Base-by-base conservation (phyloP, 345 rosid species). In the Arabis hirsuta region DNA sequence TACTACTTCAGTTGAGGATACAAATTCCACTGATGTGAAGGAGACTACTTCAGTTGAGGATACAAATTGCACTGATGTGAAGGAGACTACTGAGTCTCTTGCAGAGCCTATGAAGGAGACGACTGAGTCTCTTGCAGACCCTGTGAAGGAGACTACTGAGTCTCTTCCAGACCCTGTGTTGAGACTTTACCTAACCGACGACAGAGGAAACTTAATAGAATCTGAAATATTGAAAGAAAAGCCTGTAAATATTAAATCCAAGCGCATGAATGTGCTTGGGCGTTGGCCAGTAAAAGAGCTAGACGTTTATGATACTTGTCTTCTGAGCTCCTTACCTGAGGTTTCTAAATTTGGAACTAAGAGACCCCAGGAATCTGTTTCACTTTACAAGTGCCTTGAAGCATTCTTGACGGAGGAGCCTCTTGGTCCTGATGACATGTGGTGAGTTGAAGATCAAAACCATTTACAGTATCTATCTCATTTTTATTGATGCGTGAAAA, bases 351-450 rank as follows among this genome's bases (percentile, higher is more conserved):
- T 83, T 9, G 86, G 89, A 56, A 73, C 83, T n/a, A 90, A 86
- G 89, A 87, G 79, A 79, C 86, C 97, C 60, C 95, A 85, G 78
- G 98, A 92, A 78, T 69, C 97, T 20, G 87, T 85, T 69, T 86
- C 98, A 53, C 82, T 92, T 64, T 90, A 88, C 79, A 92, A 84
- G 67, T 92, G 98, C 81, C 97, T 92, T 55, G 96, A 92, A 86
- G 95, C 99, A 67, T 96, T 96, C 90, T 80, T 96, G 76, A 92
- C 73, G 46, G 97, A 88, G 81, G 98, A 96, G 84, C 99, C 98
- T 16, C 96, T 96, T 79, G 99, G 99, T 74, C 99, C 97, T 29
- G 98, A 96, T 76, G 99, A 96, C 79, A 96, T 92, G 99, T 92
- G 97, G 99, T 96, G 46, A 86, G 96, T 86, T 55, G 62, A 59